These are phyloP conservation scores for Ganoderma sinense DNA, from an alignment of 1,284 basidiomycete species.

Conservation along the genomic window DNA sequence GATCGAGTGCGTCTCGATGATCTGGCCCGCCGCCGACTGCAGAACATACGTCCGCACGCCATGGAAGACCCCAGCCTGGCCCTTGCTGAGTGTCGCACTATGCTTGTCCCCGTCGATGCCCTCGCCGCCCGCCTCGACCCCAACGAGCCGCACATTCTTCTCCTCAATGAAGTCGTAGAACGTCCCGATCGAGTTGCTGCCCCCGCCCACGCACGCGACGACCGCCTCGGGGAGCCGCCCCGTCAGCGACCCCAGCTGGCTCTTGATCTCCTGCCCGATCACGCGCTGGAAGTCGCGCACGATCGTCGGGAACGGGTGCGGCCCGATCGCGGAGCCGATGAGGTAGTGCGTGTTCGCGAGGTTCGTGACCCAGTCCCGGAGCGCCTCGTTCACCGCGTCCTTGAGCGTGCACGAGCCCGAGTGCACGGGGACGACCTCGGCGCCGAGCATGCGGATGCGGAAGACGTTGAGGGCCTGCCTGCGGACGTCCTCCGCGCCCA, in stretches of 20 bases:
- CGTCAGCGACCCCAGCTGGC: slow-evolving; percentile 77
- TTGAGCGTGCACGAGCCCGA: slow-evolving; percentile 97
- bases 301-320: slow-evolving; percentile 98
- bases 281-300: slow-evolving; percentile 98
- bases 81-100: slow-evolving; percentile 92
- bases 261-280: slow-evolving; percentile 95
- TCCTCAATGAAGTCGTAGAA: slow-evolving; percentile 96
- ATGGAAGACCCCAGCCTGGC: slow-evolving; percentile 94
- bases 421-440: slow-evolving; percentile 90
- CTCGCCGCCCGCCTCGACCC: slow-evolving; percentile 97
- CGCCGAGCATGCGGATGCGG: slow-evolving; percentile 97
- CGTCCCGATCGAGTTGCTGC: slow-evolving; percentile 96
- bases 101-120: slow-evolving; percentile 88
- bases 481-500: slow-evolving; percentile 98
- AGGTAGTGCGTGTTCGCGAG: slow-evolving; percentile 94
- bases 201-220: slow-evolving; percentile 97
- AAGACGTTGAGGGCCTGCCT: slow-evolving; percentile 97
- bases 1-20: slow-evolving; percentile 97
- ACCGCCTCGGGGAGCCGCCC: slow-evolving; percentile 94
- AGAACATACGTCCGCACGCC: slow-evolving; percentile 96
- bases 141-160: slow-evolving; percentile 83
- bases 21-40: slow-evolving; percentile 90
- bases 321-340: slow-evolving; percentile 96
- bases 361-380: slow-evolving; percentile 99
- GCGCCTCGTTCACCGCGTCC: slow-evolving; percentile 97